Base-by-base conservation (phyloP, 768 basidiomycete genomes). In the Wakefieldia striispora region DNA sequence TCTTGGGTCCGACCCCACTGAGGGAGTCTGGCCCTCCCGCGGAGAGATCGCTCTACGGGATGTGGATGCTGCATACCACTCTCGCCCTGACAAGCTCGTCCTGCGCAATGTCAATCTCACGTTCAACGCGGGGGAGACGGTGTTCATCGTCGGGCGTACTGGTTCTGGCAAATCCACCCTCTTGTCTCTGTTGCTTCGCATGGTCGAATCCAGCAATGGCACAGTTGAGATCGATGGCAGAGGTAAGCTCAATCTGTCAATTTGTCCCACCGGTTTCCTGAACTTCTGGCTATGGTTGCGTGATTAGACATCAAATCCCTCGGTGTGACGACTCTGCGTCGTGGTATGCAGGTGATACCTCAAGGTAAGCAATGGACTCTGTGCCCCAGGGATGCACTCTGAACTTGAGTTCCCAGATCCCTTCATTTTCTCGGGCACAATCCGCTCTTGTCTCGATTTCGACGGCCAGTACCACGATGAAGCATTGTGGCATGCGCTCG, bases 231-330 rank as follows among this genome's bases (percentile, higher is more conserved):
- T 94, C 50, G 84, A 89, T 59, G 82, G 84, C 37, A 70, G 37
- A 67, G 75, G 26, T 85, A 78, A 44, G 54, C 5, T 19, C 29
- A 9, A 34, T 17, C 24, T 23, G 36, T 19, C 5, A 9, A 43
- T 33, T 88, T 51, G 89, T 57, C 72, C 78, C 1, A 90, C 80
- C 77, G 70, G 77, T 29, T 41, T 79, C 79, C 80, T 88, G 43
- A 70, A 92, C 4, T n/a, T 86, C 87, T 26, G 26, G 26, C 8
- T 9, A 9, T 26, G 23, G 6, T 23, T 58, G 50, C 75, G 80
- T 68, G 90, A 1, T 81, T 83, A 64, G 90, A 95, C 49, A 97
- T 95, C 64, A 82, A 91, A 55, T 87, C 88, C 0, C 78, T 95
- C 51, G 91, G 85, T 6, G 60, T 66, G 35, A 48, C 59, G 27